Evolutionary conservation across 495 filamentous ascomycete species (phyloP).

Genomic region (Cercophora sp.): DNA sequence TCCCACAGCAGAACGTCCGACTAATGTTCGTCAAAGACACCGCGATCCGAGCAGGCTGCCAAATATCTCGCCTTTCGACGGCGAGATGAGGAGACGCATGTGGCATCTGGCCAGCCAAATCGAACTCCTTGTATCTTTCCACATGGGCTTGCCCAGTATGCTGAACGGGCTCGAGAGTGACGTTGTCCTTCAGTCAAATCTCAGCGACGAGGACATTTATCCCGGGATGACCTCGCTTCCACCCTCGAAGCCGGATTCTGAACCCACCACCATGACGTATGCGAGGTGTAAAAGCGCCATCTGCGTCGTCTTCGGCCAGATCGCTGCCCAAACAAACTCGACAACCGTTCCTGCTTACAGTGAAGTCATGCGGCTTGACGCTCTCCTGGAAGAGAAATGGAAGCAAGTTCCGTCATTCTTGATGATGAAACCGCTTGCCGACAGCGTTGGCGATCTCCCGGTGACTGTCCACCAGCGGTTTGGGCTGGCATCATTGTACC

Average conservation of each 20-base stretch:
- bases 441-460: conserved; percentile 60
- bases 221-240: conserved; percentile 41
- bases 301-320: conserved; percentile 32
- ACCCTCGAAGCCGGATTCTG: conserved; percentile 36
- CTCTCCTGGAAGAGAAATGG: conserved; percentile 55
- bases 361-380: conserved; percentile 63
- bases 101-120: conserved; percentile 50
- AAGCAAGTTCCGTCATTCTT: conserved; percentile 55
- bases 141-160: conserved; percentile 52
- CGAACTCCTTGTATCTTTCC: conserved; percentile 49
- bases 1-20: no score
- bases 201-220: conserved; percentile 48
- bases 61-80: conserved; percentile 50
- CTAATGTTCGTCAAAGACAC: no score
- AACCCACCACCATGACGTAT: conserved; percentile 48
- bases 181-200: conserved; percentile 41
- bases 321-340: conserved; percentile 38
- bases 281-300: conserved; percentile 44
- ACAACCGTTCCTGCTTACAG: conserved; percentile 51
- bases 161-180: conserved; percentile 47
- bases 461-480: conserved; percentile 64
- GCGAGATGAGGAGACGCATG: conserved; percentile 53
- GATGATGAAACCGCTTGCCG: conserved; percentile 52
- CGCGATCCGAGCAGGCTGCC: conserved; percentile 47
- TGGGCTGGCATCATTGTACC: conserved; percentile 65